Conservation (phyloP, 2,329 filamentous ascomycete species). For the Aureobasidium sp. region DNA sequence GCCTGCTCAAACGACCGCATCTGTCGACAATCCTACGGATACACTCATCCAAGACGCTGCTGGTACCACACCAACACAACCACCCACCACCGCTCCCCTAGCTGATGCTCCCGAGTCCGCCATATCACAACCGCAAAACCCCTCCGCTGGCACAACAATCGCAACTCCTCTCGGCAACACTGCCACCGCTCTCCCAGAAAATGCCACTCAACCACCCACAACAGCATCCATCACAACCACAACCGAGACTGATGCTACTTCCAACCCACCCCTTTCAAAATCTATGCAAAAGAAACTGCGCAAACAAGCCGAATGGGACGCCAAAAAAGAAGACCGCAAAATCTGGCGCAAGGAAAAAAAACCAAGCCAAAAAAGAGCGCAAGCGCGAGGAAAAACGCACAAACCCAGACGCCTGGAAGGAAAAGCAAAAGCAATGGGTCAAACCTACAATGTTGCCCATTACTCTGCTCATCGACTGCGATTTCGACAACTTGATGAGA, state of each 20-base stretch:
- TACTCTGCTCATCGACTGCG: slow-evolving; percentile 79
- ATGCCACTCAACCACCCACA: not conserved
- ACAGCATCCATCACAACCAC: slow-evolving; percentile 2
- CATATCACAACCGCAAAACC: not conserved
- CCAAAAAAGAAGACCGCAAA: slow-evolving; percentile 51
- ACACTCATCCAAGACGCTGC: not conserved
- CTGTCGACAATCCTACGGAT: not conserved
- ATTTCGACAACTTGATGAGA: slow-evolving; percentile 83
- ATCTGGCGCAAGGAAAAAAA: slow-evolving; percentile 50
- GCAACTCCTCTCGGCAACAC: not conserved
- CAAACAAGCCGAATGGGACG: slow-evolving; percentile 67
- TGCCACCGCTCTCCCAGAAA: not conserved
- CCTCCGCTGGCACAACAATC: slow-evolving; percentile 5
- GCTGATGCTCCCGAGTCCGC: not conserved
- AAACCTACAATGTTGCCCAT: slow-evolving; percentile 57
- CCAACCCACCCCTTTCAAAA: slow-evolving; percentile 56
- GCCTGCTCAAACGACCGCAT: not conserved
- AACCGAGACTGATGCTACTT: not conserved
- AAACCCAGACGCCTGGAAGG: slow-evolving; percentile 15
- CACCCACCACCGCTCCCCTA: not conserved
- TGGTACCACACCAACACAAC: not conserved
- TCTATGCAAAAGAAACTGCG: slow-evolving; percentile 74
- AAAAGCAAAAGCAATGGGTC: slow-evolving; percentile 14
- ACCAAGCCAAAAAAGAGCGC: slow-evolving; percentile 43
- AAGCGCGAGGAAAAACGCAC: slow-evolving; percentile 17